Evolutionary conservation across 176 grass and related monocot species (phyloP).

Genomic region (Luzula sylvatica): DNA sequence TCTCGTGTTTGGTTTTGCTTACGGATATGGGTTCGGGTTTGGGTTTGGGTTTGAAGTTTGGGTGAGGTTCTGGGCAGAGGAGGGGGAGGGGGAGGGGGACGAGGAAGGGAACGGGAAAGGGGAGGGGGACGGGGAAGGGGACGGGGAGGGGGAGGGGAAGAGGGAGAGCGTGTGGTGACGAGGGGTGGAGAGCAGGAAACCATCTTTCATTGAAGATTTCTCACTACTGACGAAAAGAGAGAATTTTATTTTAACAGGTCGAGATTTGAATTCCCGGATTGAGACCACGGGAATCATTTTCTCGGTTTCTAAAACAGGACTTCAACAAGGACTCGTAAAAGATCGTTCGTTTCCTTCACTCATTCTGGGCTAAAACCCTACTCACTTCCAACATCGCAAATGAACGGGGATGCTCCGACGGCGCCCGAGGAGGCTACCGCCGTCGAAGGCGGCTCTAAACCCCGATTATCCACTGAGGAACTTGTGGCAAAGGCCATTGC

Average conservation of each 20-base stretch:
- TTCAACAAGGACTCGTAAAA: not conserved
- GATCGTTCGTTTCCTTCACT: not conserved
- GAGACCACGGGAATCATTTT: too few relatives aligned
- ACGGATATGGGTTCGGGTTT: not conserved
- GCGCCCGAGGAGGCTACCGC: not conserved
- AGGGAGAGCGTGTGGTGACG: constrained; percentile 8
- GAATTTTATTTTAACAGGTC: too few relatives aligned
- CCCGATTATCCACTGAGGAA: constrained; percentile 42
- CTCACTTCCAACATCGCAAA: constrained; percentile 27
- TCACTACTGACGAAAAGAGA: too few relatives aligned
- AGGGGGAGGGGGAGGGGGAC: not conserved
- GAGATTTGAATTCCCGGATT: too few relatives aligned
- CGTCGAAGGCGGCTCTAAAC: not conserved
- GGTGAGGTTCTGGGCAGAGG: not conserved
- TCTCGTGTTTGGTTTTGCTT: not conserved
- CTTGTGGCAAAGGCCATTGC: constrained; percentile 57
- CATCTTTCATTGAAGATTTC: not conserved
- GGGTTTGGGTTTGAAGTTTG: not conserved
- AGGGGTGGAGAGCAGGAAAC: not conserved
- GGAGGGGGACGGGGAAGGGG: not conserved
- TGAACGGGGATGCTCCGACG: constrained; percentile 15
- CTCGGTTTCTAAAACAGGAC: not conserved
- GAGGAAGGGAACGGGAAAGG: constrained; percentile 9
- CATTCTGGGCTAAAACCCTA: not conserved
- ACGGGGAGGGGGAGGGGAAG: not conserved